Percentiles rank a stretch among this genome's conserved stretches.
These are phyloP conservation scores for Dalbergia cochinchinensis DNA, from an alignment of 306 rosid genomes.

Conservation along the genomic window DNA sequence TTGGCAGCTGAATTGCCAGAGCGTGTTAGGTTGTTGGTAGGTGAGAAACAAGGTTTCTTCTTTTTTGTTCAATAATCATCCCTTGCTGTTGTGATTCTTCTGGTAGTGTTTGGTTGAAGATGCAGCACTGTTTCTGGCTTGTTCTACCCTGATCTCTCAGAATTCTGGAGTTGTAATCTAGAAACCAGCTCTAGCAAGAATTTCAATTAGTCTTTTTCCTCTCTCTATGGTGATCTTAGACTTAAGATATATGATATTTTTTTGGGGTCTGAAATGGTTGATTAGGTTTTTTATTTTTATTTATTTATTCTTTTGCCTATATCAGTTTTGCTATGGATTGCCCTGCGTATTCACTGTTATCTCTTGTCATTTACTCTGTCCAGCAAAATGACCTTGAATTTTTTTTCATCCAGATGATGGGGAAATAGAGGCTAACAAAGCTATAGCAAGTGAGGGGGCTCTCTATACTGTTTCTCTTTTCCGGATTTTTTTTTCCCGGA, in stretches of 20 bases:
- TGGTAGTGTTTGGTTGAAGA: conserved; percentile 49
- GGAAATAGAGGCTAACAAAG: conserved; percentile 37
- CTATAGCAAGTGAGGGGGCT: conserved; percentile 44
- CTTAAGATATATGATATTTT: conserved; percentile 32
- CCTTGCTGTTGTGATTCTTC: conserved; percentile 14
- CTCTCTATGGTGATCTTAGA: background rate
- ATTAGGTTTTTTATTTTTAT: conserved; percentile 4
- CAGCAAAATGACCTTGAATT: conserved; percentile 42
- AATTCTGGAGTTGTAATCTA: conserved; percentile 30
- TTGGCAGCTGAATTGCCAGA: conserved; percentile 48
- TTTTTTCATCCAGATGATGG: conserved; percentile 46
- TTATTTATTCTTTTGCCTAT: background rate
- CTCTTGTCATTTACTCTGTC: conserved; percentile 20
- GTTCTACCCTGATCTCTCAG: conserved; percentile 30
- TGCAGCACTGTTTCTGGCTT: conserved; percentile 31
- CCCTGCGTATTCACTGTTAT: conserved; percentile 21
- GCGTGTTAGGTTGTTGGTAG: conserved; percentile 71
- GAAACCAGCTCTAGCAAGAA: conserved; percentile 15
- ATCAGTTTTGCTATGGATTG: conserved; percentile 23
- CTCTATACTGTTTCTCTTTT: conserved; percentile 24
- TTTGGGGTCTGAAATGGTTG: conserved; percentile 34
- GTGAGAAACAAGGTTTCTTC: conserved; percentile 54
- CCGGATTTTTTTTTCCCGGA: conserved; percentile 29
- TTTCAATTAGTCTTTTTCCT: conserved; percentile 7
- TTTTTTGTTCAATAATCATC: conserved; percentile 17